Evolutionary conservation across 148 eudicot species (phyloP), one percentile per base, ranked within the genome.

Genomic region (Rhododendron simsii): DNA sequence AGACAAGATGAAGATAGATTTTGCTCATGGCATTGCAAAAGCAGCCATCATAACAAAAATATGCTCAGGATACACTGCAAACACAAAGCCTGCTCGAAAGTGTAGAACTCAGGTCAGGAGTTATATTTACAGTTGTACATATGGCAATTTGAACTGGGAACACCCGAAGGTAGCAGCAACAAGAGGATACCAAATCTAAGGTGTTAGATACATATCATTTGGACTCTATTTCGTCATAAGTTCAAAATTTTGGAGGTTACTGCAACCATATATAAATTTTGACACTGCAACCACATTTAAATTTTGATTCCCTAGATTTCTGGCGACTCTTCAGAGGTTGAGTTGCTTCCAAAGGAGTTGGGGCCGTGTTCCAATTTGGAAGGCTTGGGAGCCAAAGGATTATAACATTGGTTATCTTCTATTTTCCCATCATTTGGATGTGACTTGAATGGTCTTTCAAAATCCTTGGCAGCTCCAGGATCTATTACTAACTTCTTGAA

Each of bases 371-470:
- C 93, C 23, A 90, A 86, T 65, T 88, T 86, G 61, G 90, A 87
- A 88, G 92, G 78, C 78, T 92, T 89, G n/a, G 87, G 85, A 50
- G 88, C 86, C 44, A 71, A 44, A 82, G 89, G 90, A 85, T 88
- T 85, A 88, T 88, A 87, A 23, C 90, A 59, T 53, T 86, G 79
- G 86, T 81, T 83, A n/a, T 89, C 87, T 55, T 93, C 98, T 74
- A 55, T 75, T 47, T 86, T 90, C 71, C 92, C 95, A 53, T 91
- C 90, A 86, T 89, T 91, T 50, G 88, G 76, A 76, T 91, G 91
- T 18, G 94, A 55, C 87, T 89, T 95, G 75, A 92, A 92, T 44
- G 96, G 94, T 89, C 99, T 96, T 91, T 93, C 98, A 87, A 92
- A 94, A 84, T 94, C 98, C 88, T 92, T 92, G 79, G 94, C 98